phyloP scores from a whole-genome alignment of 78 protist genomes.

The Acrasis kona region DNA sequence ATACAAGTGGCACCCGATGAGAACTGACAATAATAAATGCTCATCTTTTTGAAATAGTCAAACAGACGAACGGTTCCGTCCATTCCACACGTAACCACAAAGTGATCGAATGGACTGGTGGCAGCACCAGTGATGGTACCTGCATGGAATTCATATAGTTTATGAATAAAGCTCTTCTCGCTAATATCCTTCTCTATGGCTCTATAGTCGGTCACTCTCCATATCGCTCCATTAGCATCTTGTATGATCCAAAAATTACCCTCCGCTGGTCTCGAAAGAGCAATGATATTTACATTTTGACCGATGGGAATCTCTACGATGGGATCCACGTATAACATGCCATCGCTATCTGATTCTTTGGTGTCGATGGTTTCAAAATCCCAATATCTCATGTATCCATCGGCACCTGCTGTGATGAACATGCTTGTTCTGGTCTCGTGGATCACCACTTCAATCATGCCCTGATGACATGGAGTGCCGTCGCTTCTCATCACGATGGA shows the following conservation, averaged over 20 bases:
- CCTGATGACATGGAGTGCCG: constrained; percentile 35
- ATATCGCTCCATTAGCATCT: not conserved
- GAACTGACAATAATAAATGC: not conserved
- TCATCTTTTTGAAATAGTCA: not conserved
- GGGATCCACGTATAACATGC: no score
- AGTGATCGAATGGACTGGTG: constrained; percentile 8
- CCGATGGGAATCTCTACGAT: not conserved
- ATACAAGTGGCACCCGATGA: not conserved
- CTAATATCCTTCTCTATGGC: not conserved
- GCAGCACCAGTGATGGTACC: constrained; percentile 28
- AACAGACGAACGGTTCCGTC: constrained; percentile 52
- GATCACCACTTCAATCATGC: constrained; percentile 32
- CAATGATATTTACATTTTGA: no score
- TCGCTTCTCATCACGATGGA: constrained; percentile 9
- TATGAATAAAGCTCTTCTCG: not conserved
- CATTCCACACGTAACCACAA: constrained; percentile 15
- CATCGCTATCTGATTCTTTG: constrained; percentile 31
- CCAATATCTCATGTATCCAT: constrained; percentile 62
- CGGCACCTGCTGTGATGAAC: constrained; percentile 59
- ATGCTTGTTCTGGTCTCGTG: not conserved
- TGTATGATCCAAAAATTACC: not conserved
- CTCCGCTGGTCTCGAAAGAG: no score
- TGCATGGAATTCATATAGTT: constrained; percentile 18
- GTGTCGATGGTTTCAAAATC: constrained; percentile 22
- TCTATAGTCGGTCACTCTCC: not conserved